Percentiles rank a stretch among this genome's conserved stretches.
phyloP scores from a whole-genome alignment of 208 protist genomes.

The Leishmania martiniquensis region DNA sequence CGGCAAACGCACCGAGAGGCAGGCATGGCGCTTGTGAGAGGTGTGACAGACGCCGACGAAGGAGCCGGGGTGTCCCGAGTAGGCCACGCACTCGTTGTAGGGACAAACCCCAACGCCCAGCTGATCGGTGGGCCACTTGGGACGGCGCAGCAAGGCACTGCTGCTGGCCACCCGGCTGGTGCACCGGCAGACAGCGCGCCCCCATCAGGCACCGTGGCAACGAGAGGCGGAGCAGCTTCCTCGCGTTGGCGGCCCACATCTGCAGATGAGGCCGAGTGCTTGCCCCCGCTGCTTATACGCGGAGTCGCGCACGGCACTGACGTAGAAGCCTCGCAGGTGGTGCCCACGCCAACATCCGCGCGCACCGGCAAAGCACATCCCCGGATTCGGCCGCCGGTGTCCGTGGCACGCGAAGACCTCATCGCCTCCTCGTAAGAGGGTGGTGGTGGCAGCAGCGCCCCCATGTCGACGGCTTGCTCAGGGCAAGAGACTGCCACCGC shows the following conservation, averaged over 20 bases:
- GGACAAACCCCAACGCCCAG: not conserved
- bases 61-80: not conserved
- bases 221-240: not conserved
- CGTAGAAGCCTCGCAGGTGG: not conserved
- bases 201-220: not conserved
- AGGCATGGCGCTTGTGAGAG: not conserved
- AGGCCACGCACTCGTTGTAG: not conserved
- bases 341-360: conserved; percentile 19
- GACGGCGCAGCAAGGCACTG: not conserved
- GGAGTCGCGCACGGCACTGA: not conserved
- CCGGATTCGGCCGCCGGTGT: not conserved
- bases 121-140: not conserved
- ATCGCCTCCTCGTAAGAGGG: conserved; percentile 27
- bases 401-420: not conserved
- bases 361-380: not conserved
- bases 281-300: too few relatives aligned
- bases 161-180: not conserved
- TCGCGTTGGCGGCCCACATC: not conserved
- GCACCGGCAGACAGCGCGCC: not conserved
- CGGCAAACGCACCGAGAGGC: not conserved
- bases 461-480: not conserved
- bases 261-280: not conserved
- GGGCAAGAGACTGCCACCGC: not conserved
- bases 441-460: conserved; percentile 1
- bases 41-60: not conserved